Base-by-base conservation (phyloP, 768 basidiomycete genomes). In the Lentinula raphanica region DNA sequence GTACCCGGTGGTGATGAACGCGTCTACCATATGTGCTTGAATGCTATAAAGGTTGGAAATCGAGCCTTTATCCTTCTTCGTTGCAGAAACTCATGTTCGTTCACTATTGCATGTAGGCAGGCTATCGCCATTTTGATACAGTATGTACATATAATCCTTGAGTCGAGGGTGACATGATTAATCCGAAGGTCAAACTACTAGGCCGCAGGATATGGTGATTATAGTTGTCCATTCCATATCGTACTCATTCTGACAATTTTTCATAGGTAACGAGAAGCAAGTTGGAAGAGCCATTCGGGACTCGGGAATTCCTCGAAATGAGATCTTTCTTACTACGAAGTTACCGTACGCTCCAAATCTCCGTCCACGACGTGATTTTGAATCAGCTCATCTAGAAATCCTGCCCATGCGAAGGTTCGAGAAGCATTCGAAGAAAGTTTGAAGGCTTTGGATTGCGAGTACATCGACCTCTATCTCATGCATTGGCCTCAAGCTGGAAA, bases 291-390 rank as follows among this genome's bases (percentile, higher is more conserved):
- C 76, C 2, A 73, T 84, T 42, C 68, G 74, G 12, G 77, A 72
- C 19, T 78, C 76, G 25, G 73, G 72, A 1, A 68, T 80, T n/a
- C 74, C 79, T 4, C 72, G 79, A 42, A 67, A 66, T 23, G 71
- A 79, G 29, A 68, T 83, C 38, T 83, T 75, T 64, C 62, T 83
- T 11, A 80, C 79, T 5, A 82, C 82, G 17, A 84, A 84, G 61
- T 67, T 82, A 31, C 65, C 68, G 75, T 76, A 54, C 36, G 70
- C 38, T 45, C 42, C 7, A 8, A 21, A 36, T 15, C 29, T n/a
- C 2, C 13, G 29, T 28, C 9, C 17, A 28, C 6, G 23, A 3
- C 3, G 28, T 15, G n/a, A 31, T 48, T 5, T 21, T 31, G 1
- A 45, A 19, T 23, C 44, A 23, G 19, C 23, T 11, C 3, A 25